phyloP scores from a whole-genome alignment of 1,284 basidiomycete species.

The Hortiboletus rubellus region DNA sequence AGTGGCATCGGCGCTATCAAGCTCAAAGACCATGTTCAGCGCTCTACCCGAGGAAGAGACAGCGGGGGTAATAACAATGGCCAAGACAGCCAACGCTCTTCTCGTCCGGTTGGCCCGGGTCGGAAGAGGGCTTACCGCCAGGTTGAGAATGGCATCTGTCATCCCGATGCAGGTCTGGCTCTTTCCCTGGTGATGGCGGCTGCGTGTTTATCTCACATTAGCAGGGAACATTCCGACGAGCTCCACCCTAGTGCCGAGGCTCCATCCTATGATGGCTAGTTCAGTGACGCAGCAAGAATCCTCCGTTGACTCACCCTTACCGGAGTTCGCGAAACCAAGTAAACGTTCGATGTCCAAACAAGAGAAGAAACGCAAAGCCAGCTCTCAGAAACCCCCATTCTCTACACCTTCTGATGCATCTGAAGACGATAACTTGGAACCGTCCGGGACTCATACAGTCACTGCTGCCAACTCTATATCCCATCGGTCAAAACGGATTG shows the following conservation, averaged over 20 bases:
- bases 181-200: neutral
- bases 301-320: neutral
- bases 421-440: slow-evolving; percentile 18
- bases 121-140: neutral
- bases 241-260: neutral
- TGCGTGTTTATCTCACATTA: neutral
- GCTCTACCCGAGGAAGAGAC: neutral
- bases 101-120: neutral
- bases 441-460: neutral
- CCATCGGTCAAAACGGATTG: slow-evolving; percentile 16
- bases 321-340: neutral
- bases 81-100: neutral
- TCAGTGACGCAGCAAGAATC: neutral
- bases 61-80: neutral
- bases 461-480: neutral
- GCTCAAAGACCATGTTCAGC: neutral
- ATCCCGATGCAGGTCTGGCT: slow-evolving; percentile 14
- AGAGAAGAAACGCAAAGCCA: slow-evolving; percentile 26
- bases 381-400: slow-evolving; percentile 21
- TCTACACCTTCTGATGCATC: slow-evolving; percentile 23
- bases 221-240: neutral
- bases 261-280: neutral
- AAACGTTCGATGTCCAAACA: slow-evolving; percentile 1
- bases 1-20: slow-evolving; percentile 11
- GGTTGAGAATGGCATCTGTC: neutral